These are phyloP conservation scores for Talaromyces borbonicus DNA, from an alignment of 495 filamentous ascomycete genomes.

Conservation along the genomic window DNA sequence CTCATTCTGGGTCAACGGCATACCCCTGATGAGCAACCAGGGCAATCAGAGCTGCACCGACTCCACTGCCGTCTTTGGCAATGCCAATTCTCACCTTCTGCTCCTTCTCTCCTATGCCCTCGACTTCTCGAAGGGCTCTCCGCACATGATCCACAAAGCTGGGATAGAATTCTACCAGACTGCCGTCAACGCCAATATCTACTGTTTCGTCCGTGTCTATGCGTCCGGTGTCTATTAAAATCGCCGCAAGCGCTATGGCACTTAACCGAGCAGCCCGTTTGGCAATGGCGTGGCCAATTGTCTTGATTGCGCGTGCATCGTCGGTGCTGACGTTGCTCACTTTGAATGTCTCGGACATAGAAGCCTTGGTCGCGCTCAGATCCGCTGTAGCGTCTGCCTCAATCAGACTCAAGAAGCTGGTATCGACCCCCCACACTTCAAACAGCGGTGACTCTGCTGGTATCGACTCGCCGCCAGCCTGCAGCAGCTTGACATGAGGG, in stretches of 20 bases:
- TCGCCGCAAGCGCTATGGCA: constrained; percentile 74
- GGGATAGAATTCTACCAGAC: constrained; percentile 85
- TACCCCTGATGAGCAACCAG: constrained; percentile 47
- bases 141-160: constrained; percentile 71
- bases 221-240: constrained; percentile 64
- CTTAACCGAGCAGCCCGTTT: constrained; percentile 82
- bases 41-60: constrained; percentile 86
- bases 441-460: constrained; percentile 54
- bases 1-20: neutral
- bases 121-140: constrained; percentile 60
- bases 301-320: constrained; percentile 75
- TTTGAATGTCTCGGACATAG: constrained; percentile 64
- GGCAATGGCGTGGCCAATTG: constrained; percentile 71
- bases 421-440: constrained; percentile 83
- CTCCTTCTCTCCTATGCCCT: constrained; percentile 65
- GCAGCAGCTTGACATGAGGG: constrained; percentile 53
- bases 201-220: constrained; percentile 55
- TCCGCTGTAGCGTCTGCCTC: constrained; percentile 61
- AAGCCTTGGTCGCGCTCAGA: constrained; percentile 55
- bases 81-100: constrained; percentile 80
- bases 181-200: constrained; percentile 87
- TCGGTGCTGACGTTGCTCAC: constrained; percentile 59
- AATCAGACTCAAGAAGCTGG: constrained; percentile 70
- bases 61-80: constrained; percentile 87
- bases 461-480: constrained; percentile 57